Conservation (phyloP, 805 yeast species). For the Candida quercuum region DNA sequence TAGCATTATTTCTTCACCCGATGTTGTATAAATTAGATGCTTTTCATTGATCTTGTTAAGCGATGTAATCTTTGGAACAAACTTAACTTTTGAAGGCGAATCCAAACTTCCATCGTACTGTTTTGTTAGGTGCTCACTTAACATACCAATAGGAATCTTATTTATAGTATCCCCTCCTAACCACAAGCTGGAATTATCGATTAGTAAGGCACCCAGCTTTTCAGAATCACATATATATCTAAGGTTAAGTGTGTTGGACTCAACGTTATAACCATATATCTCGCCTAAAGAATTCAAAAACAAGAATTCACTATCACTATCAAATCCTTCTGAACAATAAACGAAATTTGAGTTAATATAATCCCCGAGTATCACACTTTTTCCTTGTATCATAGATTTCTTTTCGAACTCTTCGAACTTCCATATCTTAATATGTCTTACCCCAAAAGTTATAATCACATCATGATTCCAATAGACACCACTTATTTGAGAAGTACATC, state of each 20-base stretch:
- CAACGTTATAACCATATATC: slow-evolving; percentile 15
- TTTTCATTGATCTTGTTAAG: slow-evolving; percentile 22
- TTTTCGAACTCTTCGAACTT: slow-evolving; percentile 29
- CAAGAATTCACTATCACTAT: slow-evolving; percentile 15
- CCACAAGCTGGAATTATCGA: slow-evolving; percentile 25
- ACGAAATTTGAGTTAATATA: slow-evolving; percentile 46
- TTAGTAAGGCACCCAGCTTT: slow-evolving; percentile 16
- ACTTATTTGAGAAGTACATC: slow-evolving; percentile 55
- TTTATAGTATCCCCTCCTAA: slow-evolving; percentile 17
- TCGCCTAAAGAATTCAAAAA: slow-evolving; percentile 23
- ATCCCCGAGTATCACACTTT: slow-evolving; percentile 51
- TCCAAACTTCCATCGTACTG: slow-evolving; percentile 29
- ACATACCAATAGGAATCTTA: slow-evolving; percentile 13
- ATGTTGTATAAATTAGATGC: slow-evolving; percentile 29
- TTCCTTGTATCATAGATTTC: slow-evolving; percentile 41
- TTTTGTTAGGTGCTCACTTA: slow-evolving; percentile 23
- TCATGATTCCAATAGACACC: slow-evolving; percentile 51
- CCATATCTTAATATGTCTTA: slow-evolving; percentile 63
- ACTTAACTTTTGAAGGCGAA: slow-evolving; percentile 22
- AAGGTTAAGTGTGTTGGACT: slow-evolving; percentile 11
- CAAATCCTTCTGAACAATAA: slow-evolving; percentile 23
- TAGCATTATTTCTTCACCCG: slow-evolving; percentile 32
- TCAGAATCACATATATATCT: slow-evolving; percentile 8
- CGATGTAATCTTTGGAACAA: slow-evolving; percentile 14
- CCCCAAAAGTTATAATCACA: slow-evolving; percentile 50